Conservation (phyloP, 148 eudicot species). For the Rhododendron kiyosumense region DNA sequence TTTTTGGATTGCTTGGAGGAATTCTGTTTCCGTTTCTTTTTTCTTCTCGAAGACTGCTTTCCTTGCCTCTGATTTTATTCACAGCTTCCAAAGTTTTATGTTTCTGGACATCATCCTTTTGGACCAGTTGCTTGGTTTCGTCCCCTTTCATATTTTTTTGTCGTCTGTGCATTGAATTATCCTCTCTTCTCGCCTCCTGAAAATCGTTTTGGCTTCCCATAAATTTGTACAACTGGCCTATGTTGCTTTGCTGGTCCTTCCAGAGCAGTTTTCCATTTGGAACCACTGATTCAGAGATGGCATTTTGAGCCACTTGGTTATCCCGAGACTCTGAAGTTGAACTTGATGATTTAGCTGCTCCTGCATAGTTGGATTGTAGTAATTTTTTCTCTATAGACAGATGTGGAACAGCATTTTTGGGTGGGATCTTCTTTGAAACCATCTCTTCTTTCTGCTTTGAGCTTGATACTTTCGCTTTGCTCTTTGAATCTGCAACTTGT, state of each 20-base stretch:
- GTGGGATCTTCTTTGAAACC: conserved; percentile 15
- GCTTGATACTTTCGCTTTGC: conserved; percentile 20
- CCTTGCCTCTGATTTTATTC: conserved; percentile 7
- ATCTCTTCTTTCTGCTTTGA: conserved; percentile 25
- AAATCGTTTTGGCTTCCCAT: conserved; percentile 10
- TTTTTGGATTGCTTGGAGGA: conserved; percentile 21
- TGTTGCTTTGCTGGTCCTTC: conserved; percentile 32
- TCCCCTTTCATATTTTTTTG: conserved; percentile 12
- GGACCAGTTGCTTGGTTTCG: conserved; percentile 20
- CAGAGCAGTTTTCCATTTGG: conserved; percentile 12
- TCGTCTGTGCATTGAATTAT: conserved; percentile 7
- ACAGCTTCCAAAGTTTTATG: conserved; percentile 20
- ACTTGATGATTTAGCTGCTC: background rate
- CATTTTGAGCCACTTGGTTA: conserved; percentile 2
- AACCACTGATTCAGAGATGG: conserved; percentile 1
- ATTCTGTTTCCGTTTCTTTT: conserved; percentile 21
- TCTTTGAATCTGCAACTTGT: conserved; percentile 23
- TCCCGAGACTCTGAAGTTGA: conserved; percentile 4
- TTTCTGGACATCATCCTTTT: conserved; percentile 19
- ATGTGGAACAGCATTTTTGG: conserved; percentile 13
- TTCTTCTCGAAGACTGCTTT: conserved; percentile 20
- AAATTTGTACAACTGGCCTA: conserved; percentile 16
- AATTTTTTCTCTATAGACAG: conserved; percentile 14
- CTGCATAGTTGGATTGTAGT: conserved; percentile 21
- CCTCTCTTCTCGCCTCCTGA: conserved; percentile 14